These are phyloP conservation scores for Neofusicoccum umdonicola DNA, from an alignment of 2,329 filamentous ascomycete species.

Conservation along the genomic window DNA sequence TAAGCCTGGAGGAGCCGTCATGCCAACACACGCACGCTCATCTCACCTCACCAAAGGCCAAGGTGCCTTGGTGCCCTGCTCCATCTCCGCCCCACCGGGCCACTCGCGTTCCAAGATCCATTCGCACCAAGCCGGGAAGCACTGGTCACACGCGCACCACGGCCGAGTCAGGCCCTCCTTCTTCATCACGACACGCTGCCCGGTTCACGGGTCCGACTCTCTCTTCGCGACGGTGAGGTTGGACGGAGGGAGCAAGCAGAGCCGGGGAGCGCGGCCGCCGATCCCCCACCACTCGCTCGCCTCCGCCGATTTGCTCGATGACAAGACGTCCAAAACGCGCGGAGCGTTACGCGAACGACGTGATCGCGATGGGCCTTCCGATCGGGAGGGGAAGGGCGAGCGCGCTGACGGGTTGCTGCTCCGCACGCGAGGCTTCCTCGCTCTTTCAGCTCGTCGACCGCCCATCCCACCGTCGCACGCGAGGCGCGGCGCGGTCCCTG, in stretches of 20 bases:
- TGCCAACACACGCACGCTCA: neutral
- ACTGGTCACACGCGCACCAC: neutral
- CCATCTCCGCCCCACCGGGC: neutral
- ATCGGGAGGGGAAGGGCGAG: neutral
- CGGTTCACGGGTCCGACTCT: no score
- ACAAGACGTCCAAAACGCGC: neutral
- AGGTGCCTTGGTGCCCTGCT: no score
- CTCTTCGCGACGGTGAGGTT: neutral
- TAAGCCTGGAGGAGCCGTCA: neutral
- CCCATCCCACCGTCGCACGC: no score
- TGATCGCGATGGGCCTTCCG: neutral
- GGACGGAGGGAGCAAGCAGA: neutral
- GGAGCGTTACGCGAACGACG: neutral
- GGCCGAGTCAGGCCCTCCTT: no score
- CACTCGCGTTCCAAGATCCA: neutral
- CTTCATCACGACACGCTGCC: no score
- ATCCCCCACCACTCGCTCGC: neutral
- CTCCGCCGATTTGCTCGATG: neutral
- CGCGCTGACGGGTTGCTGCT: neutral
- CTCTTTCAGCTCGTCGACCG: no score
- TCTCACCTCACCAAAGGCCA: no score
- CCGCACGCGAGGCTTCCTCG: no score
- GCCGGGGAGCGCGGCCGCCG: neutral
- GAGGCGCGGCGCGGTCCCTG: no score
- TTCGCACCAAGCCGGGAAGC: neutral